Evolutionary conservation across 2,329 filamentous ascomycete species (phyloP).

Genomic region (Microcyclospora tardicrescens): DNA sequence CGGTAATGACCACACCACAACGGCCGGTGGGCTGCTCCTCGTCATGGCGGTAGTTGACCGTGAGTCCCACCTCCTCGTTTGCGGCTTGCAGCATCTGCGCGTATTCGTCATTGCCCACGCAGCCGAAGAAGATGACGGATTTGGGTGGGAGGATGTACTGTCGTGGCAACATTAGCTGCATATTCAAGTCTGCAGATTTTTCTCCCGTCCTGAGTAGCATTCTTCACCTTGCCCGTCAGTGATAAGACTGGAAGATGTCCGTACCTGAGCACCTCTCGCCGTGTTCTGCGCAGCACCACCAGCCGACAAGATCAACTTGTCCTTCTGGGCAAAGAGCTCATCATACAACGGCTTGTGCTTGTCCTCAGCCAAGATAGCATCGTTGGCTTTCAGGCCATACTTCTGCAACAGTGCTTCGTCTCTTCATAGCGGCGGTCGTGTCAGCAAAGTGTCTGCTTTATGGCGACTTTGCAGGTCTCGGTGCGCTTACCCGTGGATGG

Average conservation of each 20-base stretch:
- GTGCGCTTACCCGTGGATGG: slow-evolving; percentile 52
- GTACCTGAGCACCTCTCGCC: slow-evolving; percentile 73
- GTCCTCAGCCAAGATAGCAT: slow-evolving; percentile 90
- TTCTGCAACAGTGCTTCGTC: slow-evolving; percentile 76
- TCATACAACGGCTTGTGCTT: slow-evolving; percentile 86
- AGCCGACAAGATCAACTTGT: slow-evolving; percentile 66
- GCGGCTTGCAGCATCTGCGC: slow-evolving; percentile 76
- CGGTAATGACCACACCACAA: slow-evolving; percentile 93
- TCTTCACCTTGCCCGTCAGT: not conserved
- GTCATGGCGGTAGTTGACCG: slow-evolving; percentile 91
- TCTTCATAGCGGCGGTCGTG: slow-evolving; percentile 32
- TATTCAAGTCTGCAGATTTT: too few relatives aligned
- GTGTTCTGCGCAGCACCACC: slow-evolving; percentile 97
- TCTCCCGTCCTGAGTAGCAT: too few relatives aligned
- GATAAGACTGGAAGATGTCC: not conserved
- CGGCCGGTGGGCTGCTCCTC: slow-evolving; percentile 73
- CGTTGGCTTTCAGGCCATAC: slow-evolving; percentile 89
- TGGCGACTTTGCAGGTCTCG: not conserved
- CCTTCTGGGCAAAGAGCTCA: slow-evolving; percentile 81
- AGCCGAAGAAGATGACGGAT: slow-evolving; percentile 86
- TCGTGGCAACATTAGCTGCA: not conserved
- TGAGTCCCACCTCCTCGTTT: slow-evolving; percentile 74
- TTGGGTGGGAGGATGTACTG: slow-evolving; percentile 82
- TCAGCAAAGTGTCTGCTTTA: not conserved
- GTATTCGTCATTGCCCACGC: slow-evolving; percentile 92